Conservation (phyloP, 1,139 yeast species). For the Suhomyces bribrorum region DNA sequence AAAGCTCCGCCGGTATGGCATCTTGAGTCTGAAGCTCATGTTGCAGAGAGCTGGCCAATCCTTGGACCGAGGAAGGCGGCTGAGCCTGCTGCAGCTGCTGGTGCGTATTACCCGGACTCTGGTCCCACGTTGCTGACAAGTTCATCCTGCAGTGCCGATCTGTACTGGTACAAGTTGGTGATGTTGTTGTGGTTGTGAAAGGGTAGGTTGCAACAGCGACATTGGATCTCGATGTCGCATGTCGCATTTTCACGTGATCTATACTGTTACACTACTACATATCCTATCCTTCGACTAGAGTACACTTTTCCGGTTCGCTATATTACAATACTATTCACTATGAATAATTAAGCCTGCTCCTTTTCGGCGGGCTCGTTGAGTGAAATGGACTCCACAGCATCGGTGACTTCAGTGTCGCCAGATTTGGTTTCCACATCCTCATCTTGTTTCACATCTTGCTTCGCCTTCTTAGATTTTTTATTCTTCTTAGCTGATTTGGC, state of each 20-base stretch:
- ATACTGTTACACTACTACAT: background rate
- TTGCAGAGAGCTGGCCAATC: slow-evolving; percentile 13
- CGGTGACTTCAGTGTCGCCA: too few relatives aligned
- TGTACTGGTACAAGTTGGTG: background rate
- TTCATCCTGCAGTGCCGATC: slow-evolving; percentile 20
- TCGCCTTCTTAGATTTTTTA: background rate
- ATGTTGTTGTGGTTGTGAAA: background rate
- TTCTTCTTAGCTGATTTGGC: background rate
- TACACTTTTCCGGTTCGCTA: slow-evolving; percentile 2
- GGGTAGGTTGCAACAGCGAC: background rate
- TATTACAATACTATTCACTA: slow-evolving; percentile 5
- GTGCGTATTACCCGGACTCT: slow-evolving; percentile 5
- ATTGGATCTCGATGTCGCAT: background rate
- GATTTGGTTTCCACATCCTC: too few relatives aligned
- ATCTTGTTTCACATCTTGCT: too few relatives aligned
- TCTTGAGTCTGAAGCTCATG: slow-evolving; percentile 39
- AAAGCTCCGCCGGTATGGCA: slow-evolving; percentile 36
- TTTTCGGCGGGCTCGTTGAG: too few relatives aligned
- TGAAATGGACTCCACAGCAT: too few relatives aligned
- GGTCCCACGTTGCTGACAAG: slow-evolving; percentile 33
- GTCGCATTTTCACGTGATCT: too few relatives aligned
- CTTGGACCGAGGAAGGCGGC: slow-evolving; percentile 9
- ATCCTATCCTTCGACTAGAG: too few relatives aligned
- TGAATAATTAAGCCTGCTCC: too few relatives aligned
- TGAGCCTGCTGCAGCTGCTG: too few relatives aligned